Evolutionary conservation across 768 basidiomycete genomes (phyloP).

Genomic region (Tulasnella sp.): DNA sequence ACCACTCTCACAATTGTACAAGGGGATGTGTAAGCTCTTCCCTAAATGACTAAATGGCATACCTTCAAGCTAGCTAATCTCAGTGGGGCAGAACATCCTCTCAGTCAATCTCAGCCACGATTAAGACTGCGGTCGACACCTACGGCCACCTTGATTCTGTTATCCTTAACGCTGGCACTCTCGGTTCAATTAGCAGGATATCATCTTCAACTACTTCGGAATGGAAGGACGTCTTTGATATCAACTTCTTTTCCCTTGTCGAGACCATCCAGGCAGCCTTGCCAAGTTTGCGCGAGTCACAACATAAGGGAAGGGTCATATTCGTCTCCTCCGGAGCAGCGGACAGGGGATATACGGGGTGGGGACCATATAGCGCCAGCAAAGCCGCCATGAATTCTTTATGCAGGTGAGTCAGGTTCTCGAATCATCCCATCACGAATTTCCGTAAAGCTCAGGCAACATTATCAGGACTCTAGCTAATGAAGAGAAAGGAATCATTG

Average conservation of each 20-base stretch:
- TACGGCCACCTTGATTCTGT: slow-evolving; percentile 71
- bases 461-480: slow-evolving; percentile 66
- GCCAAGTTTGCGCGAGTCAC: slow-evolving; percentile 62
- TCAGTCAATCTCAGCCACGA: slow-evolving; percentile 51
- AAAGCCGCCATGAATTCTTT: slow-evolving; percentile 91
- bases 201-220: slow-evolving; percentile 46
- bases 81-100: slow-evolving; percentile 53
- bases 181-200: slow-evolving; percentile 66
- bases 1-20: slow-evolving; percentile 51
- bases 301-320: slow-evolving; percentile 56
- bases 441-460: background rate
- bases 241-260: slow-evolving; percentile 85
- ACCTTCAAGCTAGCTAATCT: background rate
- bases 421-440: slow-evolving; percentile 25
- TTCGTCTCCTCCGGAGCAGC: slow-evolving; percentile 87
- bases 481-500: slow-evolving; percentile 73
- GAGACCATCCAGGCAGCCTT: slow-evolving; percentile 62
- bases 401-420: slow-evolving; percentile 50
- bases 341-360: slow-evolving; percentile 58
- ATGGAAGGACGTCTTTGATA: slow-evolving; percentile 74
- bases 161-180: slow-evolving; percentile 77
- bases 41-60: slow-evolving; percentile 4
- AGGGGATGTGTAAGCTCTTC: slow-evolving; percentile 69
- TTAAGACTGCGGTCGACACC: slow-evolving; percentile 50
- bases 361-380: slow-evolving; percentile 77